These are phyloP conservation scores for Boechera retrofracta DNA, from an alignment of 345 rosid species.

Conservation along the genomic window DNA sequence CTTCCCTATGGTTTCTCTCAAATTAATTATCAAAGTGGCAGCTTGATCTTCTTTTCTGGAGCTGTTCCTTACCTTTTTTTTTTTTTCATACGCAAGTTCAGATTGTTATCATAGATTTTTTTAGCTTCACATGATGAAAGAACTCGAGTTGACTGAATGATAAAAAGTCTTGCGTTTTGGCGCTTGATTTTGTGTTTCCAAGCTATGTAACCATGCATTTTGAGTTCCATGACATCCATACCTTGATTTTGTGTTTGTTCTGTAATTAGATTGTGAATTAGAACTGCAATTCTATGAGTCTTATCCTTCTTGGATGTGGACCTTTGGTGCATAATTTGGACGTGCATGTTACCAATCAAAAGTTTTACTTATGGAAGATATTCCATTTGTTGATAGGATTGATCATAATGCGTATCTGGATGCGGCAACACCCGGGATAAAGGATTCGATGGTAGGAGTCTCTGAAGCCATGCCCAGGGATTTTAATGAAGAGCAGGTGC, in stretches of 20 bases:
- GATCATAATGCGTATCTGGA: slow-evolving; percentile 54
- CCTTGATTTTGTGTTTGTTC: slow-evolving; percentile 12
- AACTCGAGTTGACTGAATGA: neutral
- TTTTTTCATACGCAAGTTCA: neutral
- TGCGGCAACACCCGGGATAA: slow-evolving; percentile 45
- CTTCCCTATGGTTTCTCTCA: slow-evolving; percentile 5
- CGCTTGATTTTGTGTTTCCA: neutral
- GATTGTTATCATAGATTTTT: slow-evolving; percentile 7
- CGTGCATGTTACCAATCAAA: slow-evolving; percentile 1
- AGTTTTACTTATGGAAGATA: slow-evolving; percentile 26
- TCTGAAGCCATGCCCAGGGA: slow-evolving; percentile 54
- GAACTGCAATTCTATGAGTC: neutral
- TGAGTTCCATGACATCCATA: slow-evolving; percentile 15
- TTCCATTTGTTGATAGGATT: slow-evolving; percentile 54
- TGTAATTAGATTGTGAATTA: neutral
- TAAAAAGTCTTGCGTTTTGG: slow-evolving; percentile 3
- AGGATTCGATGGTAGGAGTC: slow-evolving; percentile 42
- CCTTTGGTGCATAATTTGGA: slow-evolving; percentile 25
- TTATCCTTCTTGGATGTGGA: slow-evolving; percentile 18
- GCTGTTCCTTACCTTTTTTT: slow-evolving; percentile 13
- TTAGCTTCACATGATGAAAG: slow-evolving; percentile 8
- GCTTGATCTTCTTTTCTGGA: too few relatives aligned
- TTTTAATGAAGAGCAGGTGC: slow-evolving; percentile 65
- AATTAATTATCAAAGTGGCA: neutral
- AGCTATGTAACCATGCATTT: slow-evolving; percentile 4